Evolutionary conservation across 208 protist species (phyloP), one percentile per base, ranked within the genome.

Genomic region (Leishmania martiniquensis): DNA sequence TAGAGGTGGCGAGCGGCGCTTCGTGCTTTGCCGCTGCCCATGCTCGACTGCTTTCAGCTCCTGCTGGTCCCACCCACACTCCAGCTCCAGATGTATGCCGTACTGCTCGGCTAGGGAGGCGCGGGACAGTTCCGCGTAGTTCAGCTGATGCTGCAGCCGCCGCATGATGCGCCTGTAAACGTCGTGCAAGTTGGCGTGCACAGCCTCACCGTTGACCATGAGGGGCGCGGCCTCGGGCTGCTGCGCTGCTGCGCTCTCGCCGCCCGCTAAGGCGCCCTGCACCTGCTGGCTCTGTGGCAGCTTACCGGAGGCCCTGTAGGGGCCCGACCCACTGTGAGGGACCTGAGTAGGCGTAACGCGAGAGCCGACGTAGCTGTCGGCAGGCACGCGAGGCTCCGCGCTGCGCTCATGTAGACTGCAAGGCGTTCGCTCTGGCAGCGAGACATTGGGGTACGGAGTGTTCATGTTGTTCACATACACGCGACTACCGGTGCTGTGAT

Each of bases 391-490:
- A 20, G 59, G 42, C 42, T 20, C 57, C 39, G 34, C 25, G 72
- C 68, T 76, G 59, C 72, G 72, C 47, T 76, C 57, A 15, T 51
- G 72, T 15, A 63, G 42, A 13, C 84, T 85, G 20, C 62, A n/a
- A 1, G 72, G 72, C 15, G 44, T 76, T n/a, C 80, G 80, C 34
- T 66, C 45, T 12, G 93, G 91, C 47, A 97, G 76, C 17, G 74
- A 85, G 42, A 91, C 85, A 22, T 80, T 92, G 29, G 93, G 74
- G 32, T 89, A 72, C 2, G 62, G 79, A 17, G 89, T 94, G 86
- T 97, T 97, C 85, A 95, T 93, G 78, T 97, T 97, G 76, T 97
- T 97, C 9, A 97, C 91, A 78, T 95, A 93, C 29, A 95, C 89
- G 20, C 86, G 85, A 7, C 42, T n/a, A 0, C 29, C 73, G 59